Percentiles rank a stretch among this genome's conserved stretches.
Evolutionary conservation across 176 grass and related monocot species (phyloP).

Genomic region (Carex cristatella): DNA sequence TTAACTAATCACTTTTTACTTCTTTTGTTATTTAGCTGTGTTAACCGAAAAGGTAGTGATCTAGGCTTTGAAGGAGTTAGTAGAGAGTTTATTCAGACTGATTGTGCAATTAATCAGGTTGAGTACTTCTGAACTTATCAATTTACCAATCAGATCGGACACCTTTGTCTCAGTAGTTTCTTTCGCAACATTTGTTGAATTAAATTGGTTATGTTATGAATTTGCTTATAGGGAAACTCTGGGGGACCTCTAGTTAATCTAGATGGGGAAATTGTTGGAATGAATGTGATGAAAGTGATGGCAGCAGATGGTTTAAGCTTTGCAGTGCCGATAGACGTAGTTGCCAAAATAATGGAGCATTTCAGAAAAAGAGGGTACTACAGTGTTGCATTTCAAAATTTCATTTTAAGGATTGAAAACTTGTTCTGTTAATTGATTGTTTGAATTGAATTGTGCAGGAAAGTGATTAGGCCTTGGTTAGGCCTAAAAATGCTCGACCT

Average conservation of each 20-base stretch:
- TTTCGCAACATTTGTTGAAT: not conserved
- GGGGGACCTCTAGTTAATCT: constrained; percentile 86
- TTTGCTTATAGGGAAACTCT: constrained; percentile 57
- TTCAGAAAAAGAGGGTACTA: constrained; percentile 66
- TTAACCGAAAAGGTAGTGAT: constrained; percentile 92
- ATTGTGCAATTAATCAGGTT: constrained; percentile 79
- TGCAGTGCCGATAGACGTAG: constrained; percentile 68
- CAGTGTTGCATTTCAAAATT: not conserved
- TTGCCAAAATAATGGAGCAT: constrained; percentile 74
- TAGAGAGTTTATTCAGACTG: constrained; percentile 89
- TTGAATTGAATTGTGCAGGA: constrained; percentile 40
- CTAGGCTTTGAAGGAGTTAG: constrained; percentile 63
- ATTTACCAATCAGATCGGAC: not conserved
- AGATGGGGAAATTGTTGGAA: constrained; percentile 77
- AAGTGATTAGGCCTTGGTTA: constrained; percentile 75
- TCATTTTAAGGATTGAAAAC: not conserved
- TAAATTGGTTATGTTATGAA: constrained; percentile 9
- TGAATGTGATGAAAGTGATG: constrained; percentile 62
- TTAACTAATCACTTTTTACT: not conserved
- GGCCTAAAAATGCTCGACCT: constrained; percentile 87
- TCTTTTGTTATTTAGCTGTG: constrained; percentile 49
- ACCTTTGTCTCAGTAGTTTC: not conserved
- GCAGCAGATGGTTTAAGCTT: constrained; percentile 67
- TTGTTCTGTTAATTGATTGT: constrained; percentile 14
- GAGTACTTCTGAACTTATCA: not conserved